These are phyloP conservation scores for Coccomyxa subellipsoidea DNA, from an alignment of 163 green algal species.

Conservation along the genomic window DNA sequence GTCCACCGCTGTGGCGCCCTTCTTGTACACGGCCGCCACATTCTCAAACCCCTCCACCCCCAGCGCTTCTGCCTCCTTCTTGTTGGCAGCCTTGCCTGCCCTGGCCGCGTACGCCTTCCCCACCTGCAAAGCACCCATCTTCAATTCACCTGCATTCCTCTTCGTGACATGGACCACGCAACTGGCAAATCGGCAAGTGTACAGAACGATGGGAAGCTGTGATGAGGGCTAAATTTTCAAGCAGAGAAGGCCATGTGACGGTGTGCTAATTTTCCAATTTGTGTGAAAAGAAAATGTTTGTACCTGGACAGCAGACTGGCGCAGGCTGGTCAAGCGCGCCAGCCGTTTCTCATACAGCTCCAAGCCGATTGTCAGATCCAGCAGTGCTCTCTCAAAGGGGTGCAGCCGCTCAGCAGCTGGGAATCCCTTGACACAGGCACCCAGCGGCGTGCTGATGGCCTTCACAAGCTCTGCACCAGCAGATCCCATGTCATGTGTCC, in stretches of 20 bases:
- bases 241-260: too few species aligned
- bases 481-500: neutral
- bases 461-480: neutral
- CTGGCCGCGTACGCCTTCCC: slow-evolving; percentile 78
- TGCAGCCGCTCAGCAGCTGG: slow-evolving; percentile 65
- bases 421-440: slow-evolving; percentile 67
- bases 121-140: too few species aligned
- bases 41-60: slow-evolving; percentile 60
- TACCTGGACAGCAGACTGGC: slow-evolving; percentile 68
- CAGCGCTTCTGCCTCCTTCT: slow-evolving; percentile 54
- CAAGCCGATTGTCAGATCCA: slow-evolving; percentile 87
- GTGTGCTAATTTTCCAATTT: too few species aligned
- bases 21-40: slow-evolving; percentile 48
- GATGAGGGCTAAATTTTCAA: too few species aligned
- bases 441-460: slow-evolving; percentile 54
- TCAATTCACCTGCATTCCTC: too few species aligned
- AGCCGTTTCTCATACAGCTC: slow-evolving; percentile 52
- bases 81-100: slow-evolving; percentile 63
- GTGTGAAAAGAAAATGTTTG: neutral
- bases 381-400: slow-evolving; percentile 88
- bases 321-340: slow-evolving; percentile 53
- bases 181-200: too few species aligned
- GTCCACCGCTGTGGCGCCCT: slow-evolving; percentile 55
- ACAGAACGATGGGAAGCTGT: too few species aligned
- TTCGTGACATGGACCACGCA: too few species aligned